phyloP scores from a whole-genome alignment of 257 asterid species.

The Fraxinus excelsior region DNA sequence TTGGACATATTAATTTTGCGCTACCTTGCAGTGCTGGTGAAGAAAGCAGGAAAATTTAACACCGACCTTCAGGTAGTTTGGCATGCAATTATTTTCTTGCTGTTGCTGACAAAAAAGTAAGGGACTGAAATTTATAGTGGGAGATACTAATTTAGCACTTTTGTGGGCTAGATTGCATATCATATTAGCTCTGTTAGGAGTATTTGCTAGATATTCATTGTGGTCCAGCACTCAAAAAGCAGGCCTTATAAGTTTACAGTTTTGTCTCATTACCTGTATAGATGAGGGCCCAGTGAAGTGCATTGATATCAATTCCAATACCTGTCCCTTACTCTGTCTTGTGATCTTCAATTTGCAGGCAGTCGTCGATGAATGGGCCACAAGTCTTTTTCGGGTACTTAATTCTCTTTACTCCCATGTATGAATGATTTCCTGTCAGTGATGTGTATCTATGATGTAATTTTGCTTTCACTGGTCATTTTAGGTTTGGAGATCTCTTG shows the following conservation, averaged over 20 bases:
- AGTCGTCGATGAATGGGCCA: slow-evolving; percentile 96
- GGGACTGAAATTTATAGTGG: neutral
- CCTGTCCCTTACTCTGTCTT: slow-evolving; percentile 19
- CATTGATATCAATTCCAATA: slow-evolving; percentile 7
- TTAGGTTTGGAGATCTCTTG: neutral
- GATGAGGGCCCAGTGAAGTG: slow-evolving; percentile 3
- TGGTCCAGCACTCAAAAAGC: slow-evolving; percentile 1
- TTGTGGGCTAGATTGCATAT: neutral
- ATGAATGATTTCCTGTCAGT: neutral
- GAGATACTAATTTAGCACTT: neutral
- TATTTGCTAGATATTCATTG: neutral
- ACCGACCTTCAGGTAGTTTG: slow-evolving; percentile 84
- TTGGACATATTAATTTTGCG: slow-evolving; percentile 88
- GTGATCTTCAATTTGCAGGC: slow-evolving; percentile 55
- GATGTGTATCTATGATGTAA: neutral
- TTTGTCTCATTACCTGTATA: slow-evolving; percentile 23
- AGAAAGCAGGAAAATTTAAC: slow-evolving; percentile 76
- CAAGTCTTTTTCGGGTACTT: slow-evolving; percentile 96
- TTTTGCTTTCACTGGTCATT: neutral
- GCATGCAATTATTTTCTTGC: slow-evolving; percentile 21
- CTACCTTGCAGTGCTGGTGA: slow-evolving; percentile 71
- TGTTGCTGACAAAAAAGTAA: neutral
- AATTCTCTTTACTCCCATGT: slow-evolving; percentile 28
- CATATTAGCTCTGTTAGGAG: neutral
- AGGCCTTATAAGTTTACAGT: slow-evolving; percentile 2